Evolutionary conservation across 2,329 filamentous ascomycete species (phyloP).

Genomic region (Hyphodiscus sp.): DNA sequence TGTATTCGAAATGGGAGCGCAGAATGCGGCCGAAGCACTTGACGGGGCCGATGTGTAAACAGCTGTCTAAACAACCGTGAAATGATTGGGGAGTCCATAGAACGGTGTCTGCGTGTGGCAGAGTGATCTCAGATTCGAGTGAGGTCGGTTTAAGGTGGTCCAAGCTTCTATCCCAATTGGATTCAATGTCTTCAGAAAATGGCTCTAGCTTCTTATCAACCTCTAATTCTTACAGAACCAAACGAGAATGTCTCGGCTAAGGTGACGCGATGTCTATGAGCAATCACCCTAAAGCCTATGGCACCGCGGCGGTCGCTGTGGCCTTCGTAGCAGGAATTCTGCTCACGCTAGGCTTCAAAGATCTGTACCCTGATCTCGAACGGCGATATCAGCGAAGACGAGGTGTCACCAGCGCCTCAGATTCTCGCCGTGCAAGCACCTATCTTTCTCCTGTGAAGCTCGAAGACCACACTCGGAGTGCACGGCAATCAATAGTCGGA

Average conservation of each 20-base stretch:
- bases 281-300: constrained; percentile 55
- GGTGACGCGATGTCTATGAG: constrained; percentile 47
- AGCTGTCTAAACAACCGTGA: constrained; percentile 78
- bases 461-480: constrained; percentile 46
- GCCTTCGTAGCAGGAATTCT: constrained; percentile 75
- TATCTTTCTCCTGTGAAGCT: constrained; percentile 41
- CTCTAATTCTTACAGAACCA: not conserved
- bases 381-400: constrained; percentile 49
- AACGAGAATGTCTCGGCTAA: constrained; percentile 8
- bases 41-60: constrained; percentile 67
- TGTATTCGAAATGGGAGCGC: constrained; percentile 26
- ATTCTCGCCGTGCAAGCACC: constrained; percentile 24
- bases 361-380: constrained; percentile 71
- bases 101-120: constrained; percentile 17
- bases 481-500: constrained; percentile 24
- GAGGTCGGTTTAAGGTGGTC: constrained; percentile 26
- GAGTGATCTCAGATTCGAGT: constrained; percentile 12
- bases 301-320: constrained; percentile 57
- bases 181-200: constrained; percentile 1
- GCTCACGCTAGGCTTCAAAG: constrained; percentile 71
- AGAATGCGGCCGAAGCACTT: constrained; percentile 41
- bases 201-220: not conserved
- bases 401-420: constrained; percentile 17
- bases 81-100: constrained; percentile 77
- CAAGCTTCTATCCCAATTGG: constrained; percentile 29